These are phyloP conservation scores for Miscanthus sacchariflorus DNA, from an alignment of 202 grass and related monocot genomes.

Conservation along the genomic window DNA sequence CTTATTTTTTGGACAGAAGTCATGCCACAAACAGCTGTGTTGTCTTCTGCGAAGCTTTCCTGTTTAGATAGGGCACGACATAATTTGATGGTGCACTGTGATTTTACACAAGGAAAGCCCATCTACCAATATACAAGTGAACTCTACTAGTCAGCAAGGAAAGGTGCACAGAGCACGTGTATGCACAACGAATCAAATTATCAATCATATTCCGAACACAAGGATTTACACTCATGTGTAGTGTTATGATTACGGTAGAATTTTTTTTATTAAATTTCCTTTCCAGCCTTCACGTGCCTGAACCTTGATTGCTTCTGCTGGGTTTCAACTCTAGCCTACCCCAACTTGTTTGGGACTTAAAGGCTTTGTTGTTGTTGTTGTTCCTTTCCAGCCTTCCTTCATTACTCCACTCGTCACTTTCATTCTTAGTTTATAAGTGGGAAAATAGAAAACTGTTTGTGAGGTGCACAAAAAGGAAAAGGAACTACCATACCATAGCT, in stretches of 20 bases:
- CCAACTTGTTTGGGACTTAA: too few relatives aligned
- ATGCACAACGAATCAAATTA: not conserved
- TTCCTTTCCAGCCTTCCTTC: not conserved
- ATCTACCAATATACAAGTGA: not conserved
- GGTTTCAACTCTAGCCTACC: too few relatives aligned
- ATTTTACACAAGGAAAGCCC: not conserved
- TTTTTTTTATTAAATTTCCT: not conserved
- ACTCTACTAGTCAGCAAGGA: not conserved
- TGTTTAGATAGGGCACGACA: constrained; percentile 24
- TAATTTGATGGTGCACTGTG: constrained; percentile 7
- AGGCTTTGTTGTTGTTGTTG: too few relatives aligned
- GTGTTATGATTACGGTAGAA: not conserved
- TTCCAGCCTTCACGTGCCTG: constrained; percentile 1
- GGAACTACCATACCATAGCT: not conserved
- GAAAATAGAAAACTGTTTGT: constrained; percentile 8
- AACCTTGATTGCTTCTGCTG: too few relatives aligned
- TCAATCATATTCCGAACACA: not conserved
- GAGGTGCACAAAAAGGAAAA: not conserved
- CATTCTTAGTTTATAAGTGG: not conserved
- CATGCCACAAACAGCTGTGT: constrained; percentile 11
- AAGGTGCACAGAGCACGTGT: constrained; percentile 2
- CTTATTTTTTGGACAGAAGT: constrained; percentile 37
- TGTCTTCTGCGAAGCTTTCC: constrained; percentile 51
- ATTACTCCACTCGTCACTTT: not conserved
- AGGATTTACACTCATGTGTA: constrained; percentile 22